Base-by-base conservation (phyloP, 2,329 filamentous ascomycete species). In the Stachybotrys chartarum region DNA sequence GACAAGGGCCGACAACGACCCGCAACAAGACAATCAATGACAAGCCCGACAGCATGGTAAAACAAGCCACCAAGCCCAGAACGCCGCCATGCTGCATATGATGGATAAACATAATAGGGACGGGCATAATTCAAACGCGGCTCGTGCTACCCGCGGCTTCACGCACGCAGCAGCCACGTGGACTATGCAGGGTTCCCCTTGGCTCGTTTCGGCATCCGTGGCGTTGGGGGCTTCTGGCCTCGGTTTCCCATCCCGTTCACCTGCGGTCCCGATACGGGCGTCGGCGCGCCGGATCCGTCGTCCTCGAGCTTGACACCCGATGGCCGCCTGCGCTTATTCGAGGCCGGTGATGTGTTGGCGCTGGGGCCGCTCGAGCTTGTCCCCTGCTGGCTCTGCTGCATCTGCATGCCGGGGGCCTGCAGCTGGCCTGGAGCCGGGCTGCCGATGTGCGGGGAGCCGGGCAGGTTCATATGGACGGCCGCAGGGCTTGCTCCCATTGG, bases 351-450 rank as follows among this genome's bases (percentile, higher is more conserved):
- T 6, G 85, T 87, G 70, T 86, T 87, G 55, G 84, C 83, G 64
- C 83, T 87, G 7, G 83, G 83, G 1, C 83, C 84, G 66, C 81
- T 84, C 10, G 84, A 86, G 66, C 75, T 83, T 35, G 84, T 85
- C 45, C 84, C 85, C 65, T 87, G 85, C 66, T 87, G 84, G 66
- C 84, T 87, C 59, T 83, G 81, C 66, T 87, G 84, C 57, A 84
- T 73, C 66, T 84, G 82, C 84, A 87, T 87, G 58, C 77, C 76
- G 24, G 84, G 84, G 53, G 83, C 82, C 67, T 84, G 82, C 78
- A 86, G 84, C 53, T 80, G 76, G 16, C 80, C 82, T 14, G 80
- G 78, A 17, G 82, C 83, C 8, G 85, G 85, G 65, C 82, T 86
- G 54, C 81, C 78, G 55, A 76, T 63, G 54, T 84, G 82, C 52